Base-by-base conservation (phyloP, 202 grass and related monocot species). In the Carex arenaria region DNA sequence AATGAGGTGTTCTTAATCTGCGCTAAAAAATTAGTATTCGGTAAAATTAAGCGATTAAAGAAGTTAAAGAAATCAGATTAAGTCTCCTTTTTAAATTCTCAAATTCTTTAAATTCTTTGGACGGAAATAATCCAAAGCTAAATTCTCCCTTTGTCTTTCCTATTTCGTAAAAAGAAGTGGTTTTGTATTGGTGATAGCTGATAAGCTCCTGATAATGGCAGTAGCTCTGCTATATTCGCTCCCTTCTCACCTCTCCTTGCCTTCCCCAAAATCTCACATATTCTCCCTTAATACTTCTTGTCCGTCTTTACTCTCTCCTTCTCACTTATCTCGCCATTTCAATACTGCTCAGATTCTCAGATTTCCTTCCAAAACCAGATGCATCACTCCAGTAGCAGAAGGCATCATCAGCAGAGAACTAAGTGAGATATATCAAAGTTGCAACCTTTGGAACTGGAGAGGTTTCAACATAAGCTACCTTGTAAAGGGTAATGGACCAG, bases 381-480 rank as follows among this genome's bases (percentile, higher is more conserved):
- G 67, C 23, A 59, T 73, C 43, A 18, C 26, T 28, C 18, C 65
- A 26, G 78, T 66, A 52, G 18, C 40, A 14, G 17, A 75, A 22
- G 67, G 74, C 78, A 80, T 73, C 49, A 65, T 73, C 49, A 65
- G 22, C 59, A 28, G 65, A 12, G 81, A 80, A n/a, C 86, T 92
- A 20, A 85, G 90, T 84, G 93, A 95, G 86, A 81, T 98, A 15
- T 78, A 88, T 78, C 69, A 84, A 32, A 90, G 83, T 72, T 92
- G 87, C 89, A 85, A 73, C 42, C 80, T 42, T 4, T 95, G 91
- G 93, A 88, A 71, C 7, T 98, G 96, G 96, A 90, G 88, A 30
- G 95, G 88, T 15, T 92, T 90, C 80, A 70, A 83, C 19, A 83
- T 95, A 70, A 98, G 92, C 87, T 98, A 95, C 83, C 87, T 98